Evolutionary conservation across 2,329 filamentous ascomycete species (phyloP).

Genomic region (Fusarium torulosum): DNA sequence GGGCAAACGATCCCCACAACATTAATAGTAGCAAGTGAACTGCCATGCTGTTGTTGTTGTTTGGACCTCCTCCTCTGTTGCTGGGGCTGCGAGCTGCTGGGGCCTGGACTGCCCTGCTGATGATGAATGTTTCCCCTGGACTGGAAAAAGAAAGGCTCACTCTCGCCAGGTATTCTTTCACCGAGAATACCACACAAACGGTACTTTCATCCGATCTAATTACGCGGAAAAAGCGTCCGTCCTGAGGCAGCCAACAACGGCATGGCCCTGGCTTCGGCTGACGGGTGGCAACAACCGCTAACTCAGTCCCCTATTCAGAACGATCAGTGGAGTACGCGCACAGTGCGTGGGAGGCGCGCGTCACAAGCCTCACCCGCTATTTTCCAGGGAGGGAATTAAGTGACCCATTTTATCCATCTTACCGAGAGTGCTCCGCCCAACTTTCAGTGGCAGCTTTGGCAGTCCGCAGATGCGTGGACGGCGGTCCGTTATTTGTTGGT

Average conservation of each 20-base stretch:
- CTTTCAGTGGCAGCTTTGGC: constrained; percentile 39
- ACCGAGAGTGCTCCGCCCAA: constrained; percentile 45
- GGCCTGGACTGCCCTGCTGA: constrained; percentile 26
- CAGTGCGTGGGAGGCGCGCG: constrained; percentile 35
- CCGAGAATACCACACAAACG: constrained; percentile 14
- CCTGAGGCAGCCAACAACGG: constrained; percentile 50
- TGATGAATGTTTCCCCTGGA: constrained; percentile 38
- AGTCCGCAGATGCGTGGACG: constrained; percentile 25
- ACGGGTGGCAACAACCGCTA: constrained; percentile 46
- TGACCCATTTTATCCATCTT: constrained; percentile 47
- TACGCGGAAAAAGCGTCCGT: constrained; percentile 36
- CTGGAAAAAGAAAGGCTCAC: constrained; percentile 23
- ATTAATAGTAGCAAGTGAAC: background rate
- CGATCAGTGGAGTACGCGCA: constrained; percentile 37
- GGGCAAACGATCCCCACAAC: constrained; percentile 10
- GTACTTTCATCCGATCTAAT: constrained; percentile 32
- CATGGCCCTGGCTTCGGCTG: constrained; percentile 35
- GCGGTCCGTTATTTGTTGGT: constrained; percentile 17
- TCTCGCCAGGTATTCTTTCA: constrained; percentile 39
- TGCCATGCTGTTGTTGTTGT: constrained; percentile 36
- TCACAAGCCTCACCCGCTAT: constrained; percentile 30
- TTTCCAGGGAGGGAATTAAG: constrained; percentile 35
- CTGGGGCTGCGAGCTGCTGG: constrained; percentile 42
- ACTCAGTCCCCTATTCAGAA: constrained; percentile 43
- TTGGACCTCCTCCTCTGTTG: constrained; percentile 33